These are phyloP conservation scores for Dothideomycetes sp. DNA, from an alignment of 2,329 filamentous ascomycete species.

Conservation along the genomic window DNA sequence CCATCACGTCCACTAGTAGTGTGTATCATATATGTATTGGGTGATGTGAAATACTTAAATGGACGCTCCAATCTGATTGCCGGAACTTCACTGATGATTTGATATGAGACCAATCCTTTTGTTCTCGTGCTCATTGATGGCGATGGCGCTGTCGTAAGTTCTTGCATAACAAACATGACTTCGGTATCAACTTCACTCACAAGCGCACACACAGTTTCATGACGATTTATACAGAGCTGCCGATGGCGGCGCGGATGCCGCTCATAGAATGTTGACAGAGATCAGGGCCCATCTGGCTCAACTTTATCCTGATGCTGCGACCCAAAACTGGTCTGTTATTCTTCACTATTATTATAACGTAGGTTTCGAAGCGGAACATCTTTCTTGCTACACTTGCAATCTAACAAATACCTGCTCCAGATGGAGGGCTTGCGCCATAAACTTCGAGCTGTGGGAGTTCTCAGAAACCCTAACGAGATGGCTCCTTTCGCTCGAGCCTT, in stretches of 20 bases:
- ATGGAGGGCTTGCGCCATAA: constrained; percentile 34
- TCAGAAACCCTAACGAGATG: constrained; percentile 28
- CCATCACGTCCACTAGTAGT: no score
- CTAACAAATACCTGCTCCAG: no score
- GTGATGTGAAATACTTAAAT: no score
- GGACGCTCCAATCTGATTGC: no score
- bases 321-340: constrained; percentile 32
- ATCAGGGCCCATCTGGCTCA: constrained; percentile 31
- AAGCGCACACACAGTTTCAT: no score
- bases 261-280: constrained; percentile 29
- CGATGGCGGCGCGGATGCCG: constrained; percentile 36
- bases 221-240: constrained; percentile 29
- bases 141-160: constrained; percentile 35
- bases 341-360: constrained; percentile 35
- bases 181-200: no score
- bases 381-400: no score
- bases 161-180: no score
- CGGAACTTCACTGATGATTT: no score
- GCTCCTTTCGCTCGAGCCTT: constrained; percentile 32
- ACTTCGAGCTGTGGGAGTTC: constrained; percentile 28
- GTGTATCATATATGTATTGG: no score
- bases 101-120: constrained; percentile 27
- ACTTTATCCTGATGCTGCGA: constrained; percentile 25
- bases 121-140: constrained; percentile 37
- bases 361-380: no score